phyloP scores from a whole-genome alignment of 2,329 filamentous ascomycete genomes.

The Camptophora hylomeconis region DNA sequence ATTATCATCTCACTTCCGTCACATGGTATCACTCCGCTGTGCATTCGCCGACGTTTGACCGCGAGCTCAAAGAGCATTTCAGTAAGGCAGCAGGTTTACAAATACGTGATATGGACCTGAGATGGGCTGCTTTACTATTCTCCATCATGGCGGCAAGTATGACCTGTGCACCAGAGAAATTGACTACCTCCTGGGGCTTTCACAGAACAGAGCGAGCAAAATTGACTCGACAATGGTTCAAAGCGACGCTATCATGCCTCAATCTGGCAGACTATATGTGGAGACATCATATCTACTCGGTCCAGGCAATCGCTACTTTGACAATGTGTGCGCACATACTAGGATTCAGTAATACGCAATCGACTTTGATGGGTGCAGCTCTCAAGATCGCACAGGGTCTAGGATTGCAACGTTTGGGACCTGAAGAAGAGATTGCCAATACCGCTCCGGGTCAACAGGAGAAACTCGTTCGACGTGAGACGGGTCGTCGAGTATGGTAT shows the following conservation, averaged over 20 bases:
- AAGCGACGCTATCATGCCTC: conserved; percentile 32
- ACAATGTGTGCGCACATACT: conserved; percentile 39
- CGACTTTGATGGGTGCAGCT: conserved; percentile 32
- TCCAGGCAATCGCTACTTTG: conserved; percentile 35
- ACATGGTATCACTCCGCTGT: conserved; percentile 16
- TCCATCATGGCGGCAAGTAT: conserved; percentile 15
- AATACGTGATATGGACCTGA: conserved; percentile 7
- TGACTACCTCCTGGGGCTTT: conserved; percentile 31
- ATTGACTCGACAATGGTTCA: conserved; percentile 34
- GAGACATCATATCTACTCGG: conserved; percentile 28
- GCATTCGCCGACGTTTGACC: conserved; percentile 10
- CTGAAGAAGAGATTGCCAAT: conserved; percentile 10
- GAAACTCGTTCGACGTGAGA: conserved; percentile 19
- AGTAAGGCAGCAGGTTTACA: conserved; percentile 9
- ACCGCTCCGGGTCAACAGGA: conserved; percentile 9
- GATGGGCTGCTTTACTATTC: conserved; percentile 15
- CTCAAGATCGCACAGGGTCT: conserved; percentile 36
- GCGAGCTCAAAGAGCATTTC: conserved; percentile 12
- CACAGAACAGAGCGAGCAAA: conserved; percentile 26
- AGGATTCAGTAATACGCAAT: conserved; percentile 35
- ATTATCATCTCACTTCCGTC: conserved; percentile 12
- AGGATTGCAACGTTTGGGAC: conserved; percentile 29
- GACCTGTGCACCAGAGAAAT: conserved; percentile 7
- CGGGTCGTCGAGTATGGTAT: conserved; percentile 28
- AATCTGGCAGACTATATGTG: conserved; percentile 35